phyloP scores from a whole-genome alignment of 2,329 filamentous ascomycete genomes.

The Fusarium sarcochroum region DNA sequence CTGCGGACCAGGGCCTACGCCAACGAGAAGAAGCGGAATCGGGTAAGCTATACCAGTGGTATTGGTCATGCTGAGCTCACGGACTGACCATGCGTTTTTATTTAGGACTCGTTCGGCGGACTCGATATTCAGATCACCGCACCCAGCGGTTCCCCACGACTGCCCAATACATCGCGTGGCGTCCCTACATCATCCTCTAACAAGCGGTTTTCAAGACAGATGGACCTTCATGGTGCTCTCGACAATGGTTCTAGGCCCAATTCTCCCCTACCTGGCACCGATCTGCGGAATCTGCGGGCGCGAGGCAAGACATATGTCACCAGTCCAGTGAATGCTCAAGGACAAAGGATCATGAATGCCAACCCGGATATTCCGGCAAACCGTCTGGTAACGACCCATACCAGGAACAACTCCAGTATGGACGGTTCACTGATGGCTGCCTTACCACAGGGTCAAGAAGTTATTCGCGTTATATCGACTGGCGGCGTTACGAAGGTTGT shows the following conservation, averaged over 20 bases:
- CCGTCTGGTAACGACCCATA: slow-evolving; percentile 76
- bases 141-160: slow-evolving; percentile 64
- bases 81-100: slow-evolving; percentile 19
- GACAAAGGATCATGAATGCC: slow-evolving; percentile 50
- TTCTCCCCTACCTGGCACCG: slow-evolving; percentile 72
- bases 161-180: slow-evolving; percentile 67
- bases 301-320: slow-evolving; percentile 64
- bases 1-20: slow-evolving; percentile 82
- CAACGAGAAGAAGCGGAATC: slow-evolving; percentile 85
- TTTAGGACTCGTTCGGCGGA: slow-evolving; percentile 84
- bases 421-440: slow-evolving; percentile 90
- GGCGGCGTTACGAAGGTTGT: slow-evolving; percentile 93
- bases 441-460: slow-evolving; percentile 86
- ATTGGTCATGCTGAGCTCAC: not conserved
- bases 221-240: slow-evolving; percentile 63
- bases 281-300: slow-evolving; percentile 65
- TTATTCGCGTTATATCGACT: slow-evolving; percentile 94
- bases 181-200: slow-evolving; percentile 58
- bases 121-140: slow-evolving; percentile 74
- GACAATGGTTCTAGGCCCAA: slow-evolving; percentile 73
- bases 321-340: slow-evolving; percentile 35
- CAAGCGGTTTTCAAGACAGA: slow-evolving; percentile 76
- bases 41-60: slow-evolving; percentile 69
- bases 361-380: slow-evolving; percentile 75
- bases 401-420: slow-evolving; percentile 84